phyloP scores from a whole-genome alignment of 1,139 yeast species.

The Pichia sp. region DNA sequence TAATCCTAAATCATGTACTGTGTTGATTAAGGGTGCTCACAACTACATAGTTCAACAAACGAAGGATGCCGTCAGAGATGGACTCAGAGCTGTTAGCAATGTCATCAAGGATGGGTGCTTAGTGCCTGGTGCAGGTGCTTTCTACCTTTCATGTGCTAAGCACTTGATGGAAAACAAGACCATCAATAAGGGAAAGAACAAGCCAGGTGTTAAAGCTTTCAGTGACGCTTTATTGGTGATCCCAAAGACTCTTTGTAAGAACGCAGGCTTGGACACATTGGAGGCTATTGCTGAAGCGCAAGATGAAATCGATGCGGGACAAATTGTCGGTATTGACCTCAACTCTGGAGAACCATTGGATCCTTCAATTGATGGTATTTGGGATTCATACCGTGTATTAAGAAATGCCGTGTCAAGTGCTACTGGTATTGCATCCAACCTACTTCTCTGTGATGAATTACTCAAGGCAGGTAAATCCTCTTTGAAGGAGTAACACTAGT shows the following conservation, averaged over 20 bases:
- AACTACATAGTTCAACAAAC: slow-evolving; percentile 84
- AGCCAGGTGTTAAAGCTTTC: slow-evolving; percentile 89
- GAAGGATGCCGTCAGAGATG: slow-evolving; percentile 96
- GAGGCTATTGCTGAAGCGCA: slow-evolving; percentile 87
- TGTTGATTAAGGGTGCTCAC: slow-evolving; percentile 90
- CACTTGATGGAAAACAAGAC: slow-evolving; percentile 50
- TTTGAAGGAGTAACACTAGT: slow-evolving; percentile 36
- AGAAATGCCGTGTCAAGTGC: slow-evolving; percentile 92
- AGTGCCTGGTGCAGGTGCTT: slow-evolving; percentile 97
- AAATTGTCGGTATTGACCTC: slow-evolving; percentile 85
- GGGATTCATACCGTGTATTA: slow-evolving; percentile 93
- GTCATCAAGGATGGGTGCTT: slow-evolving; percentile 79
- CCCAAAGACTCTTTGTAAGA: slow-evolving; percentile 88
- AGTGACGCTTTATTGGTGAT: slow-evolving; percentile 85
- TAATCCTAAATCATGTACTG: slow-evolving; percentile 88
- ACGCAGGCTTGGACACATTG: slow-evolving; percentile 90
- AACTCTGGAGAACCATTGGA: slow-evolving; percentile 96
- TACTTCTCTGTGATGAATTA: slow-evolving; percentile 90
- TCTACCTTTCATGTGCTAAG: slow-evolving; percentile 74
- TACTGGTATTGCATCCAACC: slow-evolving; percentile 88
- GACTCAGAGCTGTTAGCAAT: slow-evolving; percentile 89
- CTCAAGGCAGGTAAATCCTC: slow-evolving; percentile 94
- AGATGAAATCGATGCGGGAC: slow-evolving; percentile 78
- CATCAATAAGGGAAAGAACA: slow-evolving; percentile 71
- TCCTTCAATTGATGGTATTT: slow-evolving; percentile 88